A percentile compares a stretch with the other conserved stretches of the same genome.
These are phyloP conservation scores for Lecanosticta acicola DNA, from an alignment of 2,329 filamentous ascomycete species.

Conservation along the genomic window DNA sequence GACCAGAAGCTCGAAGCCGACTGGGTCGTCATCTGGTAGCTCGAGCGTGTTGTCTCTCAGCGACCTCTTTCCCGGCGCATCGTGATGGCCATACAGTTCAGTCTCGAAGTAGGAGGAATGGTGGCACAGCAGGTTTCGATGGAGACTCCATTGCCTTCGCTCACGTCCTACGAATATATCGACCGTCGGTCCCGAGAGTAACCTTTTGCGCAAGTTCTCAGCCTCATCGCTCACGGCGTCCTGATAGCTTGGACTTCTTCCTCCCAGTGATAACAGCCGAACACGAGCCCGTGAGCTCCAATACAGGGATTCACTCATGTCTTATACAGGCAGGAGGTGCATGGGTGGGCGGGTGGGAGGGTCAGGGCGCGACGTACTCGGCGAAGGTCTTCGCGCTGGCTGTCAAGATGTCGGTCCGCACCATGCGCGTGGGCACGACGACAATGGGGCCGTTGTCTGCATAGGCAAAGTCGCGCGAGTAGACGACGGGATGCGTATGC, in stretches of 20 bases:
- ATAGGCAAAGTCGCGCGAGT: conserved; percentile 43
- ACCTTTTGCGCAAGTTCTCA: conserved; percentile 46
- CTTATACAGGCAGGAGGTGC: not conserved
- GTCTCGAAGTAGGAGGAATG: conserved; percentile 46
- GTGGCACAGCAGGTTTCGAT: conserved; percentile 49
- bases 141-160: conserved; percentile 47
- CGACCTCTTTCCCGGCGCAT: conserved; percentile 34
- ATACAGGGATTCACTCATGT: conserved; percentile 17
- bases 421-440: conserved; percentile 38
- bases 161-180: conserved; percentile 48
- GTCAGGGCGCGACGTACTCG: conserved; percentile 46
- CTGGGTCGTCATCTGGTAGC: conserved; percentile 46
- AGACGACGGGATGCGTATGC: conserved; percentile 23
- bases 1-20: conserved; percentile 50
- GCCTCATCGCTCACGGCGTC: conserved; percentile 27
- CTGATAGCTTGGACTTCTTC: conserved; percentile 13
- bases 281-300: conserved; percentile 17
- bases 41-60: conserved; percentile 40
- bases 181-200: conserved; percentile 49
- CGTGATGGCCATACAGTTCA: conserved; percentile 28
- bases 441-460: conserved; percentile 34
- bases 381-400: conserved; percentile 47
- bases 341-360: conserved; percentile 21
- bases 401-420: conserved; percentile 42
- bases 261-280: conserved; percentile 17